Base-by-base conservation (phyloP, 2,329 filamentous ascomycete species). In the Alternaria panax region DNA sequence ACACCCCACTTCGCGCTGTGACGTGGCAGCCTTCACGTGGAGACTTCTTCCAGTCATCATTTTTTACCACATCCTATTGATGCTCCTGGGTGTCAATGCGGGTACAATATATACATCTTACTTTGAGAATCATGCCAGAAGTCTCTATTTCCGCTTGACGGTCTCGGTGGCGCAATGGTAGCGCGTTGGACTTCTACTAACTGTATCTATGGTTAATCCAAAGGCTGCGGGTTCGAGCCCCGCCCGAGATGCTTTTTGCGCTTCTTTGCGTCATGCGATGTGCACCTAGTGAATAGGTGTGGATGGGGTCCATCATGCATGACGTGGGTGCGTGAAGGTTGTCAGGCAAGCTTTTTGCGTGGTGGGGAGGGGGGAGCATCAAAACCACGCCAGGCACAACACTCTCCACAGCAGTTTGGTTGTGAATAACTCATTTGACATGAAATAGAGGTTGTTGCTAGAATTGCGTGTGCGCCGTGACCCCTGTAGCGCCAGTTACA, bases 171-270 rank as follows among this genome's bases (percentile, higher is more conserved):
- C 70, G 70, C 70, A 73, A 73, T 73, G 70, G 70, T 73, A 73
- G 70, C 70, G 70, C 70, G 70, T 71, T 71, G 69, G 70, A 73
- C 70, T 73, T 73, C 69, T 73, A 73, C 56, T 32, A 42, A 22
- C 41, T 43, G 12, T 43, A n/a, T 54, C 27, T 42, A 22, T 30
- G 32, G 28, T 48, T 51, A 30, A 72, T 73, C 70, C 69, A 71
- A 71, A 73, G 70, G 70, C 68, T 73, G 70, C 67, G 70, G 70
- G 70, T 73, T 73, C 70, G 70, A 73, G 70, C 69, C 70, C 70
- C 70, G 67, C 70, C 67, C 64, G 69, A 69, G 69, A 68, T 73
- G 70, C 67, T 63, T 71, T 67, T 64, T 66, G 47, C 40, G n/a
- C 28, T 61, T 57, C 27, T 45, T 47, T 51, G 18, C 16, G 45